Conservation (phyloP, 306 rosid species). For the Trifolium subterraneum region DNA sequence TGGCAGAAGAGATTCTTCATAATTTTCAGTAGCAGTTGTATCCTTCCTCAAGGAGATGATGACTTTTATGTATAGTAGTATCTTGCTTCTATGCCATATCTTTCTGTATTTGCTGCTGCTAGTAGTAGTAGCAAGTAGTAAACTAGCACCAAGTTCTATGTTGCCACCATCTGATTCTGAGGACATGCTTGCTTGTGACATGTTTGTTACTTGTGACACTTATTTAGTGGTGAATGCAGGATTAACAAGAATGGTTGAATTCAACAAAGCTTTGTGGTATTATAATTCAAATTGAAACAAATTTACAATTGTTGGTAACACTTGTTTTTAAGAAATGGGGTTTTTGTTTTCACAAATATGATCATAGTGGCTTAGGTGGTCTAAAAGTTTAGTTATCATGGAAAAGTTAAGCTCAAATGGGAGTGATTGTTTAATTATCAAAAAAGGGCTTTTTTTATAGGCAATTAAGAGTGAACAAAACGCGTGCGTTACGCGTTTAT, state of each 20-base stretch:
- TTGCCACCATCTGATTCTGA: not conserved
- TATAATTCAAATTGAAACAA: not conserved
- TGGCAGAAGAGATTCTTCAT: constrained; percentile 8
- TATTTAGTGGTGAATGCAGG: too few species aligned
- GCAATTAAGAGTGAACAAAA: too few species aligned
- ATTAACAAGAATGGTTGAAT: too few species aligned
- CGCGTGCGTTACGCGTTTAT: too few species aligned
- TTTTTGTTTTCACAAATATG: too few species aligned
- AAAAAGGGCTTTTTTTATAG: too few species aligned
- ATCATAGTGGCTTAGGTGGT: too few species aligned
- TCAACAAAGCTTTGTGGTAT: too few species aligned
- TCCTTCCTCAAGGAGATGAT: constrained; percentile 39
- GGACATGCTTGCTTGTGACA: not conserved
- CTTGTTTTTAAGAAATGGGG: not conserved
- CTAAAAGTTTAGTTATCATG: too few species aligned
- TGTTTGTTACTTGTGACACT: too few species aligned
- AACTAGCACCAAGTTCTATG: constrained; percentile 38
- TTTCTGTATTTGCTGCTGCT: constrained; percentile 6
- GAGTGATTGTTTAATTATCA: too few species aligned
- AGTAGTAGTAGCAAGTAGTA: not conserved
- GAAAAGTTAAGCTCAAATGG: too few species aligned
- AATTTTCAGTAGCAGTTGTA: not conserved
- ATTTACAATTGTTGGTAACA: not conserved
- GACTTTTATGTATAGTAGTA: constrained; percentile 29
- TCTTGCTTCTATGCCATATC: constrained; percentile 42